A percentile compares a stretch with the other conserved stretches of the same genome.
These are phyloP conservation scores for Rhodomyrtus tomentosa DNA, from an alignment of 345 rosid species.

Conservation along the genomic window DNA sequence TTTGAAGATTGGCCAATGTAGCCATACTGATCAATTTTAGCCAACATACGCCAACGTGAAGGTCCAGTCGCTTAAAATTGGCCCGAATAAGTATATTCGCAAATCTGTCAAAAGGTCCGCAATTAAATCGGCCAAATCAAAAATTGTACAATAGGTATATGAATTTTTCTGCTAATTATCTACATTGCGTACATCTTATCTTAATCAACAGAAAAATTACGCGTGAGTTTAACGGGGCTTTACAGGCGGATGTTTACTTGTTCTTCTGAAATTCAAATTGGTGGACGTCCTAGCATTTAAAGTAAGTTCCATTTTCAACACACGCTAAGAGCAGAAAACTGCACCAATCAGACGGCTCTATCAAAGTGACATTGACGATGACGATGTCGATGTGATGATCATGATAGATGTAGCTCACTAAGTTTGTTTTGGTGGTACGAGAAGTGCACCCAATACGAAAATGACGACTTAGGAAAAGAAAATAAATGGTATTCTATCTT, in stretches of 20 bases:
- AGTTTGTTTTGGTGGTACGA: neutral
- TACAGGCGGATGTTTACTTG: neutral
- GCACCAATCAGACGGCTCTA: neutral
- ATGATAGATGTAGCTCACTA: neutral
- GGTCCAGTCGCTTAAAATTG: neutral
- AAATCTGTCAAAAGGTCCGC: neutral
- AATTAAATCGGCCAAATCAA: neutral
- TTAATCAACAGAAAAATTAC: neutral
- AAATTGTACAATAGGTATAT: neutral
- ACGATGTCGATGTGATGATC: neutral
- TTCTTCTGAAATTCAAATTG: neutral
- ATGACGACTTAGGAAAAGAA: neutral
- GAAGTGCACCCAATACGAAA: neutral
- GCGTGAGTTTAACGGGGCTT: neutral
- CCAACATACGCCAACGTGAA: rapidly evolving
- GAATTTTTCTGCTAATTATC: neutral
- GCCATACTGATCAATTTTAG: neutral
- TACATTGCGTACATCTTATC: neutral
- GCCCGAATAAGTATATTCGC: neutral
- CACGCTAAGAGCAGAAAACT: neutral
- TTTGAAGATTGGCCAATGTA: too few species aligned
- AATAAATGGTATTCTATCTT: neutral
- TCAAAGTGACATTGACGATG: neutral
- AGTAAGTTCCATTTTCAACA: neutral
- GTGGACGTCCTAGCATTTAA: neutral